Conservation (phyloP, 768 basidiomycete species). For the Agaricus sinodeliciosus region DNA sequence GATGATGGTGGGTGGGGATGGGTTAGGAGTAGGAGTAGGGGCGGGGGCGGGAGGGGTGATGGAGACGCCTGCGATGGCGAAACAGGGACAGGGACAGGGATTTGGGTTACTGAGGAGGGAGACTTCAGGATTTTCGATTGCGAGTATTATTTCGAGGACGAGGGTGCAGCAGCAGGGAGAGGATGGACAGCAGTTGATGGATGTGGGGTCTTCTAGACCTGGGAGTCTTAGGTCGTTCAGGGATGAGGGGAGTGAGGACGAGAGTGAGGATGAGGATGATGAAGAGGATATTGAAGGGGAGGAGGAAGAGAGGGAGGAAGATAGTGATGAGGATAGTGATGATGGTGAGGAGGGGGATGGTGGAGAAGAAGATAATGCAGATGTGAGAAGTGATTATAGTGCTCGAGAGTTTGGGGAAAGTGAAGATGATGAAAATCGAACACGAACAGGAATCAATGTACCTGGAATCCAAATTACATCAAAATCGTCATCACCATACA, state of each 20-base stretch:
- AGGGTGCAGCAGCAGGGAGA: slow-evolving; percentile 27
- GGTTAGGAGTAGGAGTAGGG: no score
- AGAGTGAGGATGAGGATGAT: slow-evolving; percentile 31
- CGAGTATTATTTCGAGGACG: slow-evolving; percentile 52
- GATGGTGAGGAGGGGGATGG: slow-evolving; percentile 30
- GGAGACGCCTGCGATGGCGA: slow-evolving; percentile 18
- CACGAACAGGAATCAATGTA: slow-evolving; percentile 29
- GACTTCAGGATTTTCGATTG: slow-evolving; percentile 67
- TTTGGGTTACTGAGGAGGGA: slow-evolving; percentile 71
- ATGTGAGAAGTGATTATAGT: slow-evolving; percentile 34
- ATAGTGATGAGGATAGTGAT: slow-evolving; percentile 34
- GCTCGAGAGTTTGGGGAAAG: slow-evolving; percentile 18
- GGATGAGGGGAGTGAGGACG: slow-evolving; percentile 22
- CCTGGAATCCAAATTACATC: slow-evolving; percentile 7
- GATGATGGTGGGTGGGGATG: no score
- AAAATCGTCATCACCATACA: not conserved
- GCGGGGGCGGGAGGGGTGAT: not conserved
- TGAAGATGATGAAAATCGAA: slow-evolving; percentile 28
- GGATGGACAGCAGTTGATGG: slow-evolving; percentile 39
- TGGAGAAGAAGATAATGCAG: slow-evolving; percentile 26
- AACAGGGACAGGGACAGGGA: slow-evolving; percentile 35
- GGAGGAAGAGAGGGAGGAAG: slow-evolving; percentile 35
- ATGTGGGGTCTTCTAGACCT: slow-evolving; percentile 33
- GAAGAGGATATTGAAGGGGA: slow-evolving; percentile 28
- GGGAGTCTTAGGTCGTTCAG: slow-evolving; percentile 30